These are phyloP conservation scores for Mrakia hoshinonis DNA, from an alignment of 768 basidiomycete species.

Conservation along the genomic window DNA sequence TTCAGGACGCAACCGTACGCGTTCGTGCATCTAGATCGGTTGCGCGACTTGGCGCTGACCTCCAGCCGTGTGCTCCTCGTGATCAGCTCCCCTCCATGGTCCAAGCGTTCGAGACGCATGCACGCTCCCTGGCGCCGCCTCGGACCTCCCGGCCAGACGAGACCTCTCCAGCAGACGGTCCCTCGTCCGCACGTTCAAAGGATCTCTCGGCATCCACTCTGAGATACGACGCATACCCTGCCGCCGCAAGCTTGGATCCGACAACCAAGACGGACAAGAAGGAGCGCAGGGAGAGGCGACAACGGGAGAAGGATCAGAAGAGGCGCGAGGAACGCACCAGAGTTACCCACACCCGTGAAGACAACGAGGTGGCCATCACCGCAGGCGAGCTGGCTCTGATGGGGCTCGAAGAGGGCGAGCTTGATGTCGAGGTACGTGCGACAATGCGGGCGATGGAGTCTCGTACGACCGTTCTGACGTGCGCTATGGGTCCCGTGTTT, in stretches of 20 bases:
- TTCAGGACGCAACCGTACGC: not conserved
- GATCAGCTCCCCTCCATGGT: not conserved
- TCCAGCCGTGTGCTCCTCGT: not conserved
- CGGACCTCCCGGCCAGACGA: too few species aligned
- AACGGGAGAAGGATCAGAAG: not conserved
- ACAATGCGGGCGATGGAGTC: too few species aligned
- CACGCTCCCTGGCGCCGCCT: not conserved
- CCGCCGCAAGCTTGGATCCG: not conserved
- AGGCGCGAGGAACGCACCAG: not conserved
- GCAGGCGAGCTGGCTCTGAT: not conserved
- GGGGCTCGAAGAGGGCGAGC: not conserved
- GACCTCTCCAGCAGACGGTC: not conserved
- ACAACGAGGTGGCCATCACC: not conserved
- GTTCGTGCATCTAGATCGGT: not conserved
- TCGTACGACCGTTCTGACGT: too few species aligned
- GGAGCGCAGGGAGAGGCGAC: conserved; percentile 8
- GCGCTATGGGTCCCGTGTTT: too few species aligned
- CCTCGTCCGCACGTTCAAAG: not conserved
- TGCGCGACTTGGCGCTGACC: not conserved
- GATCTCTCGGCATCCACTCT: not conserved
- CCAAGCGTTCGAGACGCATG: conserved; percentile 1
- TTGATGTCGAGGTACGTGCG: not conserved
- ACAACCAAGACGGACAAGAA: not conserved
- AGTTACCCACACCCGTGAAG: not conserved
- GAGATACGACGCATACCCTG: conserved; percentile 6